A percentile compares a stretch with the other conserved stretches of the same genome.
phyloP scores from a whole-genome alignment of 1,284 basidiomycete genomes.

The Fomitopsis pinicola region DNA sequence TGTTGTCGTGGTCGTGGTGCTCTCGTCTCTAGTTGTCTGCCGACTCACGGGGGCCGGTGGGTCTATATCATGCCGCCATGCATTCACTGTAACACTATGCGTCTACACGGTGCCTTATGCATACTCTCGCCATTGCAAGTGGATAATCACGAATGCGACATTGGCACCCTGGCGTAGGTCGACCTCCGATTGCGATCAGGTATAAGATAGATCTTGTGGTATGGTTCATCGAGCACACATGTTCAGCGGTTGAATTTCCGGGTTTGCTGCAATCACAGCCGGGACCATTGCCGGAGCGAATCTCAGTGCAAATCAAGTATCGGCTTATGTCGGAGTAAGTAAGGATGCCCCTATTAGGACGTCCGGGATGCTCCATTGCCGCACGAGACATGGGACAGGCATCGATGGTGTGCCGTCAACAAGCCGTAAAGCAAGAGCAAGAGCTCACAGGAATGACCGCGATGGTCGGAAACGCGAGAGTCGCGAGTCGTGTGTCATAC shows the following conservation, averaged over 20 bases:
- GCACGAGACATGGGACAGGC: background rate
- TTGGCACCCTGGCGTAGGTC: background rate
- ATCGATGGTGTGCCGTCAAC: too few relatives aligned
- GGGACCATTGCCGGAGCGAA: too few relatives aligned
- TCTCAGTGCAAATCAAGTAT: background rate
- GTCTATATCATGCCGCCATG: constrained; percentile 23
- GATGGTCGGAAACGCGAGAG: background rate
- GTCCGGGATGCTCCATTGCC: background rate
- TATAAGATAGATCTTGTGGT: background rate
- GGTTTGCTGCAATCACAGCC: too few relatives aligned
- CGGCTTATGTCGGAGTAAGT: background rate
- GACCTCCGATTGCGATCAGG: background rate
- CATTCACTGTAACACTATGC: constrained; percentile 25
- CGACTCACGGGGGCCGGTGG: constrained; percentile 14
- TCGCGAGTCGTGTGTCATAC: background rate
- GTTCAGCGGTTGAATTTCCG: too few relatives aligned
- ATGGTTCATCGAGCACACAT: too few relatives aligned
- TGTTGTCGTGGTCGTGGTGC: constrained; percentile 6
- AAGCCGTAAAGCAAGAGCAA: background rate
- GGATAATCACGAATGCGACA: background rate
- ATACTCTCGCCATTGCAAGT: background rate
- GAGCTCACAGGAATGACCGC: background rate
- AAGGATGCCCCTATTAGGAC: too few relatives aligned
- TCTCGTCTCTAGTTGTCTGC: background rate
- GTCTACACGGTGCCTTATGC: constrained; percentile 16